Evolutionary conservation across 495 filamentous ascomycete genomes (phyloP).

Genomic region (Penicillium atrosanguineum): DNA sequence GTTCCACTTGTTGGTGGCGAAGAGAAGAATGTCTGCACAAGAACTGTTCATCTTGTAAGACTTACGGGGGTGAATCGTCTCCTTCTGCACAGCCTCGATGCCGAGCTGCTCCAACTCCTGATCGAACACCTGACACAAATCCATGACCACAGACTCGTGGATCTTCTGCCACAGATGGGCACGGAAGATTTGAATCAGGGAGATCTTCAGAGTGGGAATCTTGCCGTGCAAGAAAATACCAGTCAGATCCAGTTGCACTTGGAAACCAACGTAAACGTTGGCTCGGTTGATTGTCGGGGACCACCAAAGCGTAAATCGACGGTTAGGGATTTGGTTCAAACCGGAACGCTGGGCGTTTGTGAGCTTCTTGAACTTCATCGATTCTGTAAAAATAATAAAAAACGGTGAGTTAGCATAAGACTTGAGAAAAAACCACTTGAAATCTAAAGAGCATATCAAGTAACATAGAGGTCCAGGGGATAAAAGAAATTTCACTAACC

Average conservation of each 20-base stretch:
- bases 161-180: constrained; percentile 99
- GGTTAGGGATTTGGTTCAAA: constrained; percentile 99
- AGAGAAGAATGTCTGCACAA: constrained; percentile 96
- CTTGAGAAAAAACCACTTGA: too few relatives aligned
- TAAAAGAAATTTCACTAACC: neutral
- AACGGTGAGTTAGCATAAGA: neutral
- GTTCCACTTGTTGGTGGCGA: constrained; percentile 99
- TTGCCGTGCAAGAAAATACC: constrained; percentile 99
- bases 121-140: constrained; percentile 98
- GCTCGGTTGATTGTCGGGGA: constrained; percentile 69
- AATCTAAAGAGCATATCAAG: neutral
- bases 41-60: constrained; percentile 99
- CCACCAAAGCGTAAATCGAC: constrained; percentile 99
- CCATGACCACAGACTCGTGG: constrained; percentile 99
- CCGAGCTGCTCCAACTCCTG: constrained; percentile 95
- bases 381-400: neutral
- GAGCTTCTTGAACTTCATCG: constrained; percentile 99
- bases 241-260: constrained; percentile 96
- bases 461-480: neutral
- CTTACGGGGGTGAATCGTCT: constrained; percentile 98
- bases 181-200: constrained; percentile 98
- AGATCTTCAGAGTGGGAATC: constrained; percentile 98
- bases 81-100: constrained; percentile 98
- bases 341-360: constrained; percentile 98
- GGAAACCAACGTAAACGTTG: constrained; percentile 81